phyloP scores from a whole-genome alignment of 768 basidiomycete species.

The Boletus pseudopeckii region DNA sequence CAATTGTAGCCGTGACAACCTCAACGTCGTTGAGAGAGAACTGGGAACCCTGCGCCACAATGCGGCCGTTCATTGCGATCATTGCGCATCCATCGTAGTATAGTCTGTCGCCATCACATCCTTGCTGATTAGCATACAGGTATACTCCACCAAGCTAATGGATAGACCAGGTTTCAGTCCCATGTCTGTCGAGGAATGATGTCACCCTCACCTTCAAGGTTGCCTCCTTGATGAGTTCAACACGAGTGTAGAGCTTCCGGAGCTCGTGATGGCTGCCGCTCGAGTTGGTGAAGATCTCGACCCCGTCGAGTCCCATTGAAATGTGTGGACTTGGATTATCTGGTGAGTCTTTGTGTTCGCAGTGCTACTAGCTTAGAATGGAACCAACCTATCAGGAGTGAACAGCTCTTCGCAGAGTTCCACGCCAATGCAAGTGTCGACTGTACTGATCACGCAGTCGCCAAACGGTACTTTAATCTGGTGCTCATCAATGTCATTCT shows the following conservation, averaged over 20 bases:
- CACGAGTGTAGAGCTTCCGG: constrained; percentile 86
- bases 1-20: constrained; percentile 92
- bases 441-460: constrained; percentile 88
- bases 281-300: constrained; percentile 99
- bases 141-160: constrained; percentile 90
- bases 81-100: constrained; percentile 98
- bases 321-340: constrained; percentile 77
- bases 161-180: neutral
- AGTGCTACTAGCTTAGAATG: neutral
- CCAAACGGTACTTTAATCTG: constrained; percentile 92
- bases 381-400: constrained; percentile 81
- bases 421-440: constrained; percentile 94
- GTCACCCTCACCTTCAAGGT: constrained; percentile 71
- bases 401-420: constrained; percentile 98
- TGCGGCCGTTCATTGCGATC: constrained; percentile 90
- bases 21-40: constrained; percentile 96
- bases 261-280: constrained; percentile 98
- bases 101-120: constrained; percentile 95
- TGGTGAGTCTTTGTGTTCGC: neutral
- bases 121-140: constrained; percentile 98
- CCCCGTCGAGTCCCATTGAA: constrained; percentile 95
- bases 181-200: neutral
- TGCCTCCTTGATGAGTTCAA: constrained; percentile 96
- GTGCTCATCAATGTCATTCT: neutral
- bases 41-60: constrained; percentile 94